Evolutionary conservation across 2,329 filamentous ascomycete genomes (phyloP), one percentile per base, ranked within the genome.

Genomic region (Huntiella bhutanensis): DNA sequence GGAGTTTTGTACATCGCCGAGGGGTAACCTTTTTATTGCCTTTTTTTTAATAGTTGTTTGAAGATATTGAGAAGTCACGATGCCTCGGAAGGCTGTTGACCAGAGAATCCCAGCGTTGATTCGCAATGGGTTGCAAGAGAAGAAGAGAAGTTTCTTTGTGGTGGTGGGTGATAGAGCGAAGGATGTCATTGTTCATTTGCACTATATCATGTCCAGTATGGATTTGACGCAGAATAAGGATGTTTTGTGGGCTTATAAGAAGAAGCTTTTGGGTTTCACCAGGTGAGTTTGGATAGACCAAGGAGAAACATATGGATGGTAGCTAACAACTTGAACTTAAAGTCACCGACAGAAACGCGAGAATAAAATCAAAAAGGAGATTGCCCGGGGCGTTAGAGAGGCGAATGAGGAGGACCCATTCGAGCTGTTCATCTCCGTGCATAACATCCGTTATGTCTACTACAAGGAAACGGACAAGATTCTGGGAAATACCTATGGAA

Each of bases 391-490:
- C 39, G 85, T 87, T 54, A 77, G 92, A 58, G 91, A 98, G 62
- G 76, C 82, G 52, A 94, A 98, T 62, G 74, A 77, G 46, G 85
- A 93, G 59, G 91, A 98, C 59, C 82, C 91, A 0, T 98, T 98
- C 67, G 91, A 98, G 65, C 75, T 96, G 46, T 98, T 96, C 64
- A 81, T 96, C 55, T 91, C 86, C 49, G 77, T 94, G 48, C 83
- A 96, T 66, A 86, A 95, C 62, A 94, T 98, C 60, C 82, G 91
- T 62, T 98, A 98, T 73, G 85, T 91, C 49, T 98, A 94, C 71
- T 98, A 98, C 70, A 98, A 98, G 65, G 91, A 98, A 67, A 96
- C 91, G 22, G 91, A 98, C 58, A 96, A 95, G 70, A 95, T 98
- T 58, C 65, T 96, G 48, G 91, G 91, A 60, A 93, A 96, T 62